Evolutionary conservation across 2,329 filamentous ascomycete genomes (phyloP).

Genomic region (Xylaria digitata): DNA sequence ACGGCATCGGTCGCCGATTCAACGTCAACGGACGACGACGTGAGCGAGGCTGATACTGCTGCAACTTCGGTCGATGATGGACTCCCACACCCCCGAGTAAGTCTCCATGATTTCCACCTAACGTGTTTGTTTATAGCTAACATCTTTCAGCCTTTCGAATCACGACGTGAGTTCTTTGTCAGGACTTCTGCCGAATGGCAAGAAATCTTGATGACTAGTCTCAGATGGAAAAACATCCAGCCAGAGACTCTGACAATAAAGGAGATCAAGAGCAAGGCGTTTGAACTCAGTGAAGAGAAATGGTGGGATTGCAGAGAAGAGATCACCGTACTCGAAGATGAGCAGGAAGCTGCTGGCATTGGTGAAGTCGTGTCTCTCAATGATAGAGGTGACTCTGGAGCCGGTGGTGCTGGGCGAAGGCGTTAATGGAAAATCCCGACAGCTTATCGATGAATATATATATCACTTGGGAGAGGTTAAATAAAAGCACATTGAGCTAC

Average conservation of each 20-base stretch:
- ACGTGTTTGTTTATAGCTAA: slow-evolving; percentile 19
- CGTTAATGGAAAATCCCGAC: slow-evolving; percentile 38
- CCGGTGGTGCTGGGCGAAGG: slow-evolving; percentile 57
- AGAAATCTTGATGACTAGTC: slow-evolving; percentile 79
- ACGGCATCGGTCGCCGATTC: slow-evolving; percentile 52
- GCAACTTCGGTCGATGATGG: slow-evolving; percentile 74
- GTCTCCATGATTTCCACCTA: slow-evolving; percentile 34
- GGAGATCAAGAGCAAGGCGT: slow-evolving; percentile 91
- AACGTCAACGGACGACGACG: slow-evolving; percentile 56
- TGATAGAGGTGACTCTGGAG: slow-evolving; percentile 71
- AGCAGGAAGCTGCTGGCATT: slow-evolving; percentile 95
- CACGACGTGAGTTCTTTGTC: slow-evolving; percentile 89
- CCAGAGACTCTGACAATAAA: slow-evolving; percentile 80
- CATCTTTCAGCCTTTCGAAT: slow-evolving; percentile 80
- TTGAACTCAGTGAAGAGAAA: slow-evolving; percentile 91
- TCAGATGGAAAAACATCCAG: slow-evolving; percentile 75
- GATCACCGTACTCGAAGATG: slow-evolving; percentile 89
- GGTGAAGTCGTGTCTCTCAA: slow-evolving; percentile 91
- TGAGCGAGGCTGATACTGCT: slow-evolving; percentile 58
- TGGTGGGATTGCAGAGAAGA: slow-evolving; percentile 99
- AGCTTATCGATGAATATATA: background rate
- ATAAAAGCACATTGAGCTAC: background rate
- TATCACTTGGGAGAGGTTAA: background rate
- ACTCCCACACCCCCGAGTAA: slow-evolving; percentile 74
- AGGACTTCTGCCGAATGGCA: slow-evolving; percentile 93